These are phyloP conservation scores for Abrus precatorius DNA, from an alignment of 306 rosid species.

Conservation along the genomic window DNA sequence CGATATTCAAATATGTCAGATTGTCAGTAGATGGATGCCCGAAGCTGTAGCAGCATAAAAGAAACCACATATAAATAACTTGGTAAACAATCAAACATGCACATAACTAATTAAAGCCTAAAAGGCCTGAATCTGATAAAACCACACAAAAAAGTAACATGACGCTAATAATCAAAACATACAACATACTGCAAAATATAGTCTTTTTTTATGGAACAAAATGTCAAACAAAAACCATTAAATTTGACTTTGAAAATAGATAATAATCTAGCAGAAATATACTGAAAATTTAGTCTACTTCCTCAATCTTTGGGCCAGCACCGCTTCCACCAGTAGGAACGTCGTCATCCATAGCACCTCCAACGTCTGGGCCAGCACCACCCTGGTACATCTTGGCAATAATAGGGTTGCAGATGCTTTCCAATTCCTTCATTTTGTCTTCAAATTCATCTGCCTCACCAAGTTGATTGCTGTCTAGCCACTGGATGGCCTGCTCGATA, in stretches of 20 bases:
- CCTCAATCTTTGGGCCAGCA: conserved; percentile 85
- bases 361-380: conserved; percentile 64
- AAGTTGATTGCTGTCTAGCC: conserved; percentile 75
- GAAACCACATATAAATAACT: too few species aligned
- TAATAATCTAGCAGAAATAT: background rate
- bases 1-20: too few species aligned
- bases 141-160: too few species aligned
- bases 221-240: background rate
- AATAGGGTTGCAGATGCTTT: conserved; percentile 64
- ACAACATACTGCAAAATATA: background rate
- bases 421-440: conserved; percentile 85
- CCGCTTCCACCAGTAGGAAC: conserved; percentile 64
- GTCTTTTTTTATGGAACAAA: background rate
- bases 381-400: conserved; percentile 88
- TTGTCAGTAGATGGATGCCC: too few species aligned
- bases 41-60: too few species aligned
- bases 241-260: background rate
- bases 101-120: too few species aligned
- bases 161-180: too few species aligned
- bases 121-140: too few species aligned
- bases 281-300: conserved; percentile 63
- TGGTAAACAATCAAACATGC: too few species aligned
- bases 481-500: conserved; percentile 71
- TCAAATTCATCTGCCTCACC: conserved; percentile 77
- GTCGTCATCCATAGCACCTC: conserved; percentile 59